A percentile compares a stretch with the other conserved stretches of the same genome.
Conservation (phyloP, 164 flowering plant genomes). For the Stephania japonica region DNA sequence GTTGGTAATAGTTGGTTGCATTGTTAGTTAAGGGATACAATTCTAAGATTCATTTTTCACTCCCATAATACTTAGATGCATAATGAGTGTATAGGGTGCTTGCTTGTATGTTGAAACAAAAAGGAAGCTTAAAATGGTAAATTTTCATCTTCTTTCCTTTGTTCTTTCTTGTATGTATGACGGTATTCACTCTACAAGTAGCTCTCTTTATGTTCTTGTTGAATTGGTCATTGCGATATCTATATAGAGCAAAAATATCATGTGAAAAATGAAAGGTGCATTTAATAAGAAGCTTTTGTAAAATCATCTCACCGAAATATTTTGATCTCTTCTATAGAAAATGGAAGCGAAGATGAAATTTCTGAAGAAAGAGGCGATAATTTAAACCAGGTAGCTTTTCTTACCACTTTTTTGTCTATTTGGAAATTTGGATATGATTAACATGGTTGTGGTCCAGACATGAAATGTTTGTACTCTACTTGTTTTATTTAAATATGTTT, state of each 20-base stretch:
- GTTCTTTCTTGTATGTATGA: too few species aligned
- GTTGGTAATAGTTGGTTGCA: too few species aligned
- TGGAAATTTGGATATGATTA: background rate
- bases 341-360: slow-evolving; percentile 8
- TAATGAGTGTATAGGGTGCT: too few species aligned
- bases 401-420: background rate
- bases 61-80: too few species aligned
- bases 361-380: slow-evolving; percentile 10
- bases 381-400: slow-evolving; percentile 12
- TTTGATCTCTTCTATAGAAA: slow-evolving; percentile 7
- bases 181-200: background rate
- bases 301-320: background rate
- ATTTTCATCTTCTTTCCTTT: too few species aligned
- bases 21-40: too few species aligned
- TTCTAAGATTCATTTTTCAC: too few species aligned
- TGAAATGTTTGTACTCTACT: too few species aligned
- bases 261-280: background rate
- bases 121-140: too few species aligned
- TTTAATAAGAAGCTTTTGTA: background rate
- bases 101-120: too few species aligned
- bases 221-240: background rate
- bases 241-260: background rate
- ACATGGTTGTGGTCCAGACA: background rate
- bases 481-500: too few species aligned
- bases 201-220: background rate